Evolutionary conservation across 2,329 filamentous ascomycete genomes (phyloP).

Genomic region (Calonectria naviculata): DNA sequence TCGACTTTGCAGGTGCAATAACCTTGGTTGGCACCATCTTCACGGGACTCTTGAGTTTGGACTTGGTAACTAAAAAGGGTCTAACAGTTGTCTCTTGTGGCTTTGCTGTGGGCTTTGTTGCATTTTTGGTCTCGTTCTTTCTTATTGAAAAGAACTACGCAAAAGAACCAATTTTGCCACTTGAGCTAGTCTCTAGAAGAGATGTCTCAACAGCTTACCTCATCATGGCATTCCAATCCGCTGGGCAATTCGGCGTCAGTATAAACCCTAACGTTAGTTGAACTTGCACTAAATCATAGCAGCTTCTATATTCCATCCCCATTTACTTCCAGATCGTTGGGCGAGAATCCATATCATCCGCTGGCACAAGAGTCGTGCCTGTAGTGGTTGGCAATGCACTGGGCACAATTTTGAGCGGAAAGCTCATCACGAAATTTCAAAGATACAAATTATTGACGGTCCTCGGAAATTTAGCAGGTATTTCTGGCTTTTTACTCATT

Average conservation of each 20-base stretch:
- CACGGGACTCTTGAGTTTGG: not conserved
- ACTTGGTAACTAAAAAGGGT: not conserved
- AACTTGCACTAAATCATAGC: not conserved
- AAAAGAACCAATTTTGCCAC: slow-evolving; percentile 17
- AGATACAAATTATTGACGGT: slow-evolving; percentile 14
- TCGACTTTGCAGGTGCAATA: slow-evolving; percentile 8
- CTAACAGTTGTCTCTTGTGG: not conserved
- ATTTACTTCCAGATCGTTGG: slow-evolving; percentile 20
- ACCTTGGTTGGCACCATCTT: not conserved
- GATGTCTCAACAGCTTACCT: slow-evolving; percentile 9
- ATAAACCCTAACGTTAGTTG: not conserved
- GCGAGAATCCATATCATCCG: slow-evolving; percentile 13
- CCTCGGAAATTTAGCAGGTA: not conserved
- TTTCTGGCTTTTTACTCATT: slow-evolving; percentile 8
- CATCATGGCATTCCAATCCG: slow-evolving; percentile 15
- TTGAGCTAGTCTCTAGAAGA: slow-evolving; percentile 3
- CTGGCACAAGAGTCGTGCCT: slow-evolving; percentile 8
- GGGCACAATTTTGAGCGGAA: slow-evolving; percentile 13
- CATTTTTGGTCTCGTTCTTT: not conserved
- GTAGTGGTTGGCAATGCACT: slow-evolving; percentile 17
- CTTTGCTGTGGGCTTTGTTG: not conserved
- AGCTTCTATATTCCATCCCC: slow-evolving; percentile 16
- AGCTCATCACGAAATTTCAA: slow-evolving; percentile 2
- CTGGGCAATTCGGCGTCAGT: slow-evolving; percentile 17
- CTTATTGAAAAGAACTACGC: not conserved